Percentiles rank a stretch among this genome's conserved stretches.
These are phyloP conservation scores for Ceratobasidium sp. DNA, from an alignment of 1,284 basidiomycete species.

Conservation along the genomic window DNA sequence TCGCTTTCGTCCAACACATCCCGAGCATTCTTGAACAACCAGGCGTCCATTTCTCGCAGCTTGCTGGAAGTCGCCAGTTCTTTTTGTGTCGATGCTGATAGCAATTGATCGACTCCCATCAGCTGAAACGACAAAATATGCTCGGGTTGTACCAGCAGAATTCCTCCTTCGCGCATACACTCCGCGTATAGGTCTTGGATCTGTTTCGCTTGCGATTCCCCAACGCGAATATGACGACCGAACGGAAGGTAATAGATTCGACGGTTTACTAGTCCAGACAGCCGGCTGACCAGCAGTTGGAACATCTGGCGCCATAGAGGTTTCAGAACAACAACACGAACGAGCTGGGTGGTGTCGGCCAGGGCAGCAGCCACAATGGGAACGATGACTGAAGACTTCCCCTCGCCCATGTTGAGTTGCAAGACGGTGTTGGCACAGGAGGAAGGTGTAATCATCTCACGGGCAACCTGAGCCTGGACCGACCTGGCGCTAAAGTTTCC, in stretches of 20 bases:
- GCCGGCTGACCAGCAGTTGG: conserved; percentile 55
- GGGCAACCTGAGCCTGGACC: conserved; percentile 54
- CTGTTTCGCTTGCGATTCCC: conserved; percentile 37
- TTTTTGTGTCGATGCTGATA: no score
- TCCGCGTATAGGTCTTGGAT: conserved; percentile 50
- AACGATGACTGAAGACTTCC: conserved; percentile 61
- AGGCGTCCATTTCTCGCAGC: no score
- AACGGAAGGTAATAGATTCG: conserved; percentile 61
- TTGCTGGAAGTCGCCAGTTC: no score
- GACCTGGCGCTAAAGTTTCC: conserved; percentile 54
- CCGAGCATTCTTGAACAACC: no score
- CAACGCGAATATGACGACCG: conserved; percentile 52
- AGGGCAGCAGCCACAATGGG: conserved; percentile 55
- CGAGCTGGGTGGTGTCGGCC: conserved; percentile 55
- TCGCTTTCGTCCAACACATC: no score
- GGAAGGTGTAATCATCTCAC: conserved; percentile 59
- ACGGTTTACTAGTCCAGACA: conserved; percentile 56
- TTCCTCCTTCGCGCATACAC: conserved; percentile 54
- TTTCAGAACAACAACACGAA: conserved; percentile 60
- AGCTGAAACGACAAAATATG: conserved; percentile 63
- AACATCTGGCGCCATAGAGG: conserved; percentile 57
- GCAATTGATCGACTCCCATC: no score
- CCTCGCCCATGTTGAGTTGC: conserved; percentile 68
- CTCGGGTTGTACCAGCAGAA: conserved; percentile 61
- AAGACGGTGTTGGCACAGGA: conserved; percentile 52